Evolutionary conservation across 2,329 filamentous ascomycete genomes (phyloP).

Genomic region (Blastomyces gilchristii): DNA sequence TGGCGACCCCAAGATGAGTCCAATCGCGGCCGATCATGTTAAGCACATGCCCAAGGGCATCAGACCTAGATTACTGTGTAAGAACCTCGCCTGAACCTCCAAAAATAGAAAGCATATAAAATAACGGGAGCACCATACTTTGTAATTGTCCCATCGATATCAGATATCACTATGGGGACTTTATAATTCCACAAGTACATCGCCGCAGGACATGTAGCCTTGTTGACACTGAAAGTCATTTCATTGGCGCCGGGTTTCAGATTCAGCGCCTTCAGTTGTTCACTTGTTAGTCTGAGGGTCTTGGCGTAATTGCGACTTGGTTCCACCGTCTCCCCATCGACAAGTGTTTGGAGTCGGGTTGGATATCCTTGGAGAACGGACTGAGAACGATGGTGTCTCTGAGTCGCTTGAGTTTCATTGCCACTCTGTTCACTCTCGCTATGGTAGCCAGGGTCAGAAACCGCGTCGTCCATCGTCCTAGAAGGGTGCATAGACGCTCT

Average conservation of each 20-base stretch:
- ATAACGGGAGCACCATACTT: constrained; percentile 43
- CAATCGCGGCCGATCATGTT: constrained; percentile 97
- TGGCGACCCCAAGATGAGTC: constrained; percentile 94
- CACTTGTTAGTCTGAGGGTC: constrained; percentile 85
- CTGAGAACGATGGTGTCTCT: constrained; percentile 48
- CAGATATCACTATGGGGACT: constrained; percentile 90
- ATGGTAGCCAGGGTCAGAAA: constrained; percentile 89
- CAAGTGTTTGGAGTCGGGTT: constrained; percentile 46
- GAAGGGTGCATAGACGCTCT: constrained; percentile 44
- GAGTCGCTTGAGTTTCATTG: constrained; percentile 50
- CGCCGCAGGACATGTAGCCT: constrained; percentile 78
- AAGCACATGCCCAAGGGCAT: constrained; percentile 83
- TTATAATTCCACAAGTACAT: constrained; percentile 94
- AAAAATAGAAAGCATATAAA: neutral
- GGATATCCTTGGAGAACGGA: constrained; percentile 59
- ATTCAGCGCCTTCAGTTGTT: constrained; percentile 78
- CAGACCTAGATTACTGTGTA: constrained; percentile 44
- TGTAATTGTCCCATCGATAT: constrained; percentile 97
- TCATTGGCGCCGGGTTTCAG: constrained; percentile 78
- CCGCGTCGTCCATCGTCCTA: constrained; percentile 61
- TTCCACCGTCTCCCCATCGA: constrained; percentile 43
- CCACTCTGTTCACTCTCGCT: constrained; percentile 65
- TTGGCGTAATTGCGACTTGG: constrained; percentile 88
- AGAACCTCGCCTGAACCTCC: neutral
- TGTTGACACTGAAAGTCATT: constrained; percentile 94